Percentiles rank a stretch among this genome's conserved stretches.
These are phyloP conservation scores for Bathelium albidoporum DNA, from an alignment of 495 filamentous ascomycete genomes.

Conservation along the genomic window DNA sequence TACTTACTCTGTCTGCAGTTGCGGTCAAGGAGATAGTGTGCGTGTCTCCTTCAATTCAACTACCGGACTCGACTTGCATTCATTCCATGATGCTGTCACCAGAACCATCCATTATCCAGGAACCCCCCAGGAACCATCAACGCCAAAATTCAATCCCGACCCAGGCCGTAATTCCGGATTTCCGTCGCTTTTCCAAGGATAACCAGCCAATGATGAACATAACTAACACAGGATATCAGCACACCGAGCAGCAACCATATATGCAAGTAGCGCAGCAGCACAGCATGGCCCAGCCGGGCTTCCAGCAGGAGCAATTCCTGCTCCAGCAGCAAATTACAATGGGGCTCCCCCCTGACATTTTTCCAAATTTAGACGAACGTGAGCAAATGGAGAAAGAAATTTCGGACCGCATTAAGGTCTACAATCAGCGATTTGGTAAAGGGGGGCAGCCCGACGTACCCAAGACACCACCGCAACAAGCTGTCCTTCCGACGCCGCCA, in stretches of 20 bases:
- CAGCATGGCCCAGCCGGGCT: constrained; percentile 51
- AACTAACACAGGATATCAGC: constrained; percentile 51
- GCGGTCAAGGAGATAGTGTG: constrained; percentile 16
- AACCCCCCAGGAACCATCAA: constrained; percentile 65
- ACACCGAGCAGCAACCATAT: constrained; percentile 44
- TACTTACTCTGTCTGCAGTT: constrained; percentile 52
- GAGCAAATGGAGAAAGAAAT: not conserved
- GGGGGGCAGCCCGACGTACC: not conserved
- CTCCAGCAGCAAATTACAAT: not conserved
- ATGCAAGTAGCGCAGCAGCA: constrained; percentile 71
- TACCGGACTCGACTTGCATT: constrained; percentile 17
- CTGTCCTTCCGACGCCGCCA: not conserved
- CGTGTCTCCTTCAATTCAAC: constrained; percentile 11
- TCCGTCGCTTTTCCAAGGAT: constrained; percentile 30
- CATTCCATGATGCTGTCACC: constrained; percentile 62
- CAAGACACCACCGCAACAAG: not conserved
- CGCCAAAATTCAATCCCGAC: constrained; percentile 83
- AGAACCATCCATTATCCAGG: constrained; percentile 56
- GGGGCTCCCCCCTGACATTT: constrained; percentile 3
- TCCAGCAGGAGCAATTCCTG: constrained; percentile 26
- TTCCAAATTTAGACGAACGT: not conserved
- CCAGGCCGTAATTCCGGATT: constrained; percentile 40
- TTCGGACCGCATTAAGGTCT: not conserved
- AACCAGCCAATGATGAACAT: constrained; percentile 43
- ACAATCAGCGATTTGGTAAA: not conserved